Conservation (phyloP, 2,329 filamentous ascomycete species). For the Curvularia sp. region DNA sequence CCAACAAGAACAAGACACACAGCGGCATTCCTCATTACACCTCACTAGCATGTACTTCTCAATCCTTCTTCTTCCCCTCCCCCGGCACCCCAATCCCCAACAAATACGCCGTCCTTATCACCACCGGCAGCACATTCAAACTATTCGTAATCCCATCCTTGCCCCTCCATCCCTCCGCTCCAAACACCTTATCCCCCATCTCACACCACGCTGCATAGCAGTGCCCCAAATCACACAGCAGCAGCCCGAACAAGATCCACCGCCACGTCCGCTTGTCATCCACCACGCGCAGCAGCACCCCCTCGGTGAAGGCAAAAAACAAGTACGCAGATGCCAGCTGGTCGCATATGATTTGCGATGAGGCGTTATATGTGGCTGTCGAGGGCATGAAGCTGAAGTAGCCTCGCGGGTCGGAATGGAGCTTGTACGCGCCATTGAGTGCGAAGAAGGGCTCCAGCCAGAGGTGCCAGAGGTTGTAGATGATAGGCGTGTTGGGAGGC, state of each 20-base stretch:
- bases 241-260: constrained; percentile 68
- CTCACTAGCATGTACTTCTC: neutral
- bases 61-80: neutral
- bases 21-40: neutral
- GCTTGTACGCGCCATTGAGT: constrained; percentile 60
- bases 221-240: constrained; percentile 78
- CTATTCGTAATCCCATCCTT: constrained; percentile 51
- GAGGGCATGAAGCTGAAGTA: constrained; percentile 70
- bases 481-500: constrained; percentile 52
- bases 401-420: constrained; percentile 55
- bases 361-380: constrained; percentile 52
- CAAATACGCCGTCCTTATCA: constrained; percentile 49
- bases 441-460: constrained; percentile 68
- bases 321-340: constrained; percentile 81
- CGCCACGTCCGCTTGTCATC: constrained; percentile 73
- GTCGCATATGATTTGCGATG: constrained; percentile 65
- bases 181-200: constrained; percentile 40
- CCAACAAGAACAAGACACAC: neutral
- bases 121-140: constrained; percentile 41
- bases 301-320: constrained; percentile 78
- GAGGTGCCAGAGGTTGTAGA: constrained; percentile 77
- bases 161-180: constrained; percentile 37
- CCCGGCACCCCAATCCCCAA: constrained; percentile 40
- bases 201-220: constrained; percentile 57
- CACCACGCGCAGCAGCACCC: constrained; percentile 73